A percentile compares a stretch with the other conserved stretches of the same genome.
Evolutionary conservation across 257 asterid species (phyloP).

Genomic region (Solanum dulcamara): DNA sequence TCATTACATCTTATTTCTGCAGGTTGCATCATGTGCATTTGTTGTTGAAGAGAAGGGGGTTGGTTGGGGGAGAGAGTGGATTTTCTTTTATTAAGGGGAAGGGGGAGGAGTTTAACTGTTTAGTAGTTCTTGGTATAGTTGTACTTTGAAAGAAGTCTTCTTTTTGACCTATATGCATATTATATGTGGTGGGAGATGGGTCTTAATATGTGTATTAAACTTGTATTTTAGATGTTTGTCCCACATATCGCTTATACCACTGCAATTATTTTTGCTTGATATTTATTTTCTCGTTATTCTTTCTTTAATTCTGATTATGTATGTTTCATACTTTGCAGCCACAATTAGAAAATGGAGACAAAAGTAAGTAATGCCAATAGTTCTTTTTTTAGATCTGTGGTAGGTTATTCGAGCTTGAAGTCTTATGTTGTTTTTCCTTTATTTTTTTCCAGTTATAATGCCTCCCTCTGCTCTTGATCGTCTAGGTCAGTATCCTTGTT

Average conservation of each 20-base stretch:
- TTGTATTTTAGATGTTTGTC: background rate
- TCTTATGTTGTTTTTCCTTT: conserved; percentile 5
- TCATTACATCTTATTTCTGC: background rate
- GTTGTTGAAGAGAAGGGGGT: background rate
- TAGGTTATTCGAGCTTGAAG: background rate
- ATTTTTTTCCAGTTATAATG: conserved; percentile 64
- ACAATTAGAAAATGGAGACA: conserved; percentile 93
- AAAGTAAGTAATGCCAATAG: conserved; percentile 31
- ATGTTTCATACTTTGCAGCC: conserved; percentile 40
- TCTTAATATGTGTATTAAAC: background rate
- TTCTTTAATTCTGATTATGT: conserved; percentile 7
- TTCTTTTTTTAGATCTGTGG: background rate
- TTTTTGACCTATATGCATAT: background rate
- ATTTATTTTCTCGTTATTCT: background rate
- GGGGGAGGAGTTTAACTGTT: background rate
- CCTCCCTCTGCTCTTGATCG: conserved; percentile 98
- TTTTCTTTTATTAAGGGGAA: background rate
- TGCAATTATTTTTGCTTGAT: background rate
- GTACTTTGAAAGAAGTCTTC: background rate
- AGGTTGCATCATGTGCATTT: background rate
- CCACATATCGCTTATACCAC: background rate
- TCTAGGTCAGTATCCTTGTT: conserved; percentile 56
- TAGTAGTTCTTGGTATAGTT: background rate
- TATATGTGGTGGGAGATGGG: background rate
- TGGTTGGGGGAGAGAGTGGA: background rate